A percentile compares a stretch with the other conserved stretches of the same genome.
Evolutionary conservation across 1,284 basidiomycete genomes (phyloP).

Genomic region (Phaffia rhodozyma): DNA sequence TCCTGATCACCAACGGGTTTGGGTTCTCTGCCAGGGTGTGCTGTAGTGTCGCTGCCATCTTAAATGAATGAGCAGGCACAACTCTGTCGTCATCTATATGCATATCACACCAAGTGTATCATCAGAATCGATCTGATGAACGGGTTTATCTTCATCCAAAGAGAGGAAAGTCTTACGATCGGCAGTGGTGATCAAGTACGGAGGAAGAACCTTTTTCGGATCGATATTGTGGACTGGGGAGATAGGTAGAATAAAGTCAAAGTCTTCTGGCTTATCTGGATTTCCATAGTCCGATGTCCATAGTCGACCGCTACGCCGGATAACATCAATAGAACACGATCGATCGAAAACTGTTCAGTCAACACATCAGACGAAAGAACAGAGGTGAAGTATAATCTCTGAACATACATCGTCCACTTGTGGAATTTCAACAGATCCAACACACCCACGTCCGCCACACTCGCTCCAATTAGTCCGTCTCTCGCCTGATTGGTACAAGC

Average conservation of each 20-base stretch:
- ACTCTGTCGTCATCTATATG: constrained; percentile 63
- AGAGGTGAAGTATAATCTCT: neutral
- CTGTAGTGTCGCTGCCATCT: constrained; percentile 57
- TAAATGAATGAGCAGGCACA: constrained; percentile 69
- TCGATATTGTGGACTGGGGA: constrained; percentile 66
- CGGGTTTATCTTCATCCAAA: neutral
- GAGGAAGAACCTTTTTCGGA: constrained; percentile 45
- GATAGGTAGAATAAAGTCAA: constrained; percentile 66
- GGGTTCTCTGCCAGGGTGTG: constrained; percentile 49
- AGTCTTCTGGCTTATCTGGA: constrained; percentile 57
- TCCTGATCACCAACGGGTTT: constrained; percentile 53
- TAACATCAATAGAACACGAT: constrained; percentile 5
- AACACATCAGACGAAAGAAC: neutral
- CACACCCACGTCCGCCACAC: constrained; percentile 66
- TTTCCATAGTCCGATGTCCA: constrained; percentile 77
- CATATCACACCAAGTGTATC: neutral
- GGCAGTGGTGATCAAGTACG: constrained; percentile 57
- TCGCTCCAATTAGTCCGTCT: constrained; percentile 65
- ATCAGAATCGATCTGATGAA: neutral
- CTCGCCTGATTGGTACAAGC: constrained; percentile 69
- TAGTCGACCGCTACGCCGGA: constrained; percentile 43
- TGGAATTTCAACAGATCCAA: constrained; percentile 54
- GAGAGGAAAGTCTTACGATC: constrained; percentile 48
- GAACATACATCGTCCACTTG: constrained; percentile 4
- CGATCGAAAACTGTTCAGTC: too few species aligned